phyloP scores from a whole-genome alignment of 805 yeast genomes.

The Saturnispora hagleri region DNA sequence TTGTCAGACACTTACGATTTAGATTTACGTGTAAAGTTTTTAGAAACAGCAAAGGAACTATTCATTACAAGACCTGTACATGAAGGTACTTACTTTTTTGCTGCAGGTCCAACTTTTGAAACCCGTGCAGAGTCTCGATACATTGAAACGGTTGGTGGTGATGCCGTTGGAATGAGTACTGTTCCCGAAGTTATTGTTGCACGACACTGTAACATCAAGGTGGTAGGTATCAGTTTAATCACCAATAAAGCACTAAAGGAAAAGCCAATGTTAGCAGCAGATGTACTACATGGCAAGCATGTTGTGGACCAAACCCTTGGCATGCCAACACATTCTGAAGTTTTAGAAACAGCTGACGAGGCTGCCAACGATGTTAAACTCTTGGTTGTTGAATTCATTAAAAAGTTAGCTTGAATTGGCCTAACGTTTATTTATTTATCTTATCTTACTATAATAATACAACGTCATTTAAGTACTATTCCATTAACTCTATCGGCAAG shows the following conservation, averaged over 20 bases:
- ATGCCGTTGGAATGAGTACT: slow-evolving; percentile 96
- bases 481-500: background rate
- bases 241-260: slow-evolving; percentile 75
- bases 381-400: slow-evolving; percentile 54
- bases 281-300: slow-evolving; percentile 22
- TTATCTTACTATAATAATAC: background rate
- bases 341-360: slow-evolving; percentile 65
- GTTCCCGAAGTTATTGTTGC: slow-evolving; percentile 95
- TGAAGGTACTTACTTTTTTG: slow-evolving; percentile 82
- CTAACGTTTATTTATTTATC: background rate
- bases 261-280: slow-evolving; percentile 58
- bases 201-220: slow-evolving; percentile 75
- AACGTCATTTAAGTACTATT: background rate
- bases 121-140: slow-evolving; percentile 84
- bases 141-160: slow-evolving; percentile 69
- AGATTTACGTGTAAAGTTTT: slow-evolving; percentile 54
- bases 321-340: slow-evolving; percentile 89
- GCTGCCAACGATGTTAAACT: slow-evolving; percentile 77
- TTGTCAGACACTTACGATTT: slow-evolving; percentile 84
- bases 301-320: slow-evolving; percentile 45
- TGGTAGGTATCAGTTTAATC: slow-evolving; percentile 75
- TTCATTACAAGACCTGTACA: slow-evolving; percentile 52
- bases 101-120: slow-evolving; percentile 92
- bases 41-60: slow-evolving; percentile 38
- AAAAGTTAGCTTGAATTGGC: slow-evolving; percentile 7